These are phyloP conservation scores for Kernera saxatilis DNA, from an alignment of 345 rosid genomes.

Conservation along the genomic window DNA sequence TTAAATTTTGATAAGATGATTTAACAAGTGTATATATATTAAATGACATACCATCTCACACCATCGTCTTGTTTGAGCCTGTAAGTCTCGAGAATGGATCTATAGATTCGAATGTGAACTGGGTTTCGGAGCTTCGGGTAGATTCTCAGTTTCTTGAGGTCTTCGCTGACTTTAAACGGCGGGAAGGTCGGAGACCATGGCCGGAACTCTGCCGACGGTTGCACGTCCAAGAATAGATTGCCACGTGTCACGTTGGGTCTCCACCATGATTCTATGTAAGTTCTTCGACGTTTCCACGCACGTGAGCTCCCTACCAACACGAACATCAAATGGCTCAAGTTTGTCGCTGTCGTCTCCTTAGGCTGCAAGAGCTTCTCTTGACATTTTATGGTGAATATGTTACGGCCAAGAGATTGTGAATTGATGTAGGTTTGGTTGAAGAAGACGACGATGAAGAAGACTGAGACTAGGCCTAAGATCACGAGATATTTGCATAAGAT, in stretches of 20 bases:
- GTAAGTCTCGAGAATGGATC: conserved; percentile 43
- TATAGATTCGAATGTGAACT: conserved; percentile 30
- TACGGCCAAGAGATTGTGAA: background rate
- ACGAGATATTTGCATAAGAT: background rate
- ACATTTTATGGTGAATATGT: conserved; percentile 2
- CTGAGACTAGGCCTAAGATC: background rate
- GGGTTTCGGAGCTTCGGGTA: conserved; percentile 28
- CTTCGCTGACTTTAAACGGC: conserved; percentile 42
- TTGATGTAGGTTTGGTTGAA: background rate
- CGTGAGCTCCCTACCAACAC: conserved; percentile 37
- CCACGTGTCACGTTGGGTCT: conserved; percentile 52
- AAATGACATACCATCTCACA: conserved; percentile 35
- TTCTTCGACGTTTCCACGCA: conserved; percentile 38
- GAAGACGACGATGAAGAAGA: background rate
- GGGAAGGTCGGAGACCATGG: conserved; percentile 54
- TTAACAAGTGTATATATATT: background rate
- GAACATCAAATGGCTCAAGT: conserved; percentile 44
- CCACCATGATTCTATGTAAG: conserved; percentile 60
- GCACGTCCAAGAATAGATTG: conserved; percentile 43
- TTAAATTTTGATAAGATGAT: too few species aligned
- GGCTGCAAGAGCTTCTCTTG: background rate
- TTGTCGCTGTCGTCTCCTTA: conserved; percentile 30
- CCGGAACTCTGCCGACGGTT: conserved; percentile 34
- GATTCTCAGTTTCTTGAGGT: conserved; percentile 30
- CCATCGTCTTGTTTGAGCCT: conserved; percentile 25